Base-by-base conservation (phyloP, 1,284 basidiomycete genomes). In the Ustilago shanxiensis region DNA sequence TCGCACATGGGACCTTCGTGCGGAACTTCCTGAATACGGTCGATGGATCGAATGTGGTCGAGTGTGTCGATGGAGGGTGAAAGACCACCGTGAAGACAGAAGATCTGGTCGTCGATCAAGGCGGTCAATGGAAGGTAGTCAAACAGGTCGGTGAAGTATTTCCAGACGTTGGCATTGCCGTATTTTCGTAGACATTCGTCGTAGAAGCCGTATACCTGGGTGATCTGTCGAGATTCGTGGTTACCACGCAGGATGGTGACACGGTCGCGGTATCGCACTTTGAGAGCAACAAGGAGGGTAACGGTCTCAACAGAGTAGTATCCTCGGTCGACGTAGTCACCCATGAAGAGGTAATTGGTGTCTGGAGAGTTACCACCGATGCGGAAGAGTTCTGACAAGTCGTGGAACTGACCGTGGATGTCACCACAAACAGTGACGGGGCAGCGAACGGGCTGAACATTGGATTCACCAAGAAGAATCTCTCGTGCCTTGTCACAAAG, bases 331-430 rank as follows among this genome's bases (percentile, higher is more conserved):
- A 99, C 97, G 86, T 98, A 99, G 89, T 99, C 96, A 51, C 97
- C 97, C 97, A 99, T 99, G 89, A 99, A 99, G 81, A 99, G 93
- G 88, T 99, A 99, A 88, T 99, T 99, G 75, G 97, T 98, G 88
- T 99, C 97, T 67, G 96, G 97, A 49, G 95, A 98, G 89, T 98
- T 98, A 71, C 96, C 97, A 60, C 97, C 96, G 86, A 99, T 99
- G 64, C 95, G 93, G 89, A 99, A 99, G 52, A 99, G 92, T 87
- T 99, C 97, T 71, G 95, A 97, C 64, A 99, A 92, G 89, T 99
- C 97, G 67, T 80, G 80, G 88, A 99, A 99, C 91, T 99, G 96
- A 71, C 96, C 96, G 88, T 99, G 96, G 79, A 99, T 98, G 88
- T 99, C 96, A 79, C 84, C 84, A 60, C 84, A 85, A 22, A 85